phyloP scores from a whole-genome alignment of 1,139 yeast genomes.

The Lodderomyces elongisporus region DNA sequence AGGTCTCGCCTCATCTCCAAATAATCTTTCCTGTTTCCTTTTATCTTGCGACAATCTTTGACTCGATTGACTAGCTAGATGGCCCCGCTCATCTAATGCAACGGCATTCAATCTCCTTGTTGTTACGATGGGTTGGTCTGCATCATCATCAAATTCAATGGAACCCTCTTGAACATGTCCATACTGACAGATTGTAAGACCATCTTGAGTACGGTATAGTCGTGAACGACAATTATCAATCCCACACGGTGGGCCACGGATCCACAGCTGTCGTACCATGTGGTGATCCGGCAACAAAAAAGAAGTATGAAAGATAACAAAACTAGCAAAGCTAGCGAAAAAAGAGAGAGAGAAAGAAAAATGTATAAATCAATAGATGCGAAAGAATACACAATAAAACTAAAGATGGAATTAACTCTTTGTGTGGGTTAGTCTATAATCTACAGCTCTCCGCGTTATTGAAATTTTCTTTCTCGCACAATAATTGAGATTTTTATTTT shows the following conservation, averaged over 20 bases:
- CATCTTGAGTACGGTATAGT: slow-evolving; percentile 67
- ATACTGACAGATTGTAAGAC: slow-evolving; percentile 75
- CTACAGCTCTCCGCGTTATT: too few relatives aligned
- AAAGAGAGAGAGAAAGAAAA: too few relatives aligned
- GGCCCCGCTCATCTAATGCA: slow-evolving; percentile 18
- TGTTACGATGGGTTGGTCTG: slow-evolving; percentile 44
- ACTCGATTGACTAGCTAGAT: slow-evolving; percentile 11
- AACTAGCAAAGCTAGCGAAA: background rate
- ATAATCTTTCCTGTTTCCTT: slow-evolving; percentile 20
- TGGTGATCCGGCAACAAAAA: background rate
- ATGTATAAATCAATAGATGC: too few relatives aligned
- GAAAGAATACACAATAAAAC: too few relatives aligned
- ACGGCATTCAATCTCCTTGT: slow-evolving; percentile 52
- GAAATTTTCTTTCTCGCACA: too few relatives aligned
- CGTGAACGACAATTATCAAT: slow-evolving; percentile 82
- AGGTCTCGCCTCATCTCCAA: slow-evolving; percentile 51
- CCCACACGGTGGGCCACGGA: slow-evolving; percentile 80
- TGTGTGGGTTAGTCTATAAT: too few relatives aligned
- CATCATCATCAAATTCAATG: slow-evolving; percentile 72
- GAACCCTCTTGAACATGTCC: slow-evolving; percentile 88
- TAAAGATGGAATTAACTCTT: too few relatives aligned
- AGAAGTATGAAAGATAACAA: background rate
- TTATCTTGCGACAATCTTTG: slow-evolving; percentile 9
- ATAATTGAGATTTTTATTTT: too few relatives aligned
- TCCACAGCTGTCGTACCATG: slow-evolving; percentile 38